Evolutionary conservation across 805 yeast genomes (phyloP), one percentile per base, ranked within the genome.

Genomic region (Hanseniaspora guilliermondii): DNA sequence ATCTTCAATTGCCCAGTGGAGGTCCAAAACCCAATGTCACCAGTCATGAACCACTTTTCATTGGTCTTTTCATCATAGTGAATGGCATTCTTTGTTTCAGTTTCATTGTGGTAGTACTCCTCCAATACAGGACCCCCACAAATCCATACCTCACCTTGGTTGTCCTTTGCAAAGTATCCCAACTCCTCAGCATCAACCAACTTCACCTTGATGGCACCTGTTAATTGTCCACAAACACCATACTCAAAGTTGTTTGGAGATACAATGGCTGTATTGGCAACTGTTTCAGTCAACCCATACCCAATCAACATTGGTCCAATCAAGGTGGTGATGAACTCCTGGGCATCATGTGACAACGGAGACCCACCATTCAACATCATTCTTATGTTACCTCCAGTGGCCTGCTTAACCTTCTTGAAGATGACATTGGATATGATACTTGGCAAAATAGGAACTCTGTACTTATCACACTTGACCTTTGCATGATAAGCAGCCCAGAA

Each of bases 21-120:
- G 42, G 89, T 77, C 95, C 96, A 87, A 73, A 87, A 88, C 65
- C 91, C 96, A 69, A 93, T 87, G 69, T 93, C 98, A 69, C 98
- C 98, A 35, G 97, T 93, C 66, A 74, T 77, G 75, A 93, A 93
- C 97, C 97, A 93, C 45, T 24, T 54, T 47, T 48, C 56, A 11
- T 53, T 48, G 12, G 56, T 39, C 36, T 49, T 41, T 9, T 47
- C 48, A 9, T 54, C 56, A 27, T 40, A 36, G 47, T 76, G 73
- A 63, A 85, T 80, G 0, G 94, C 86, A 19, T 69, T 79, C 47
- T 73, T 68, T 19, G 96, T 91, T 71, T 89, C 97, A 65, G 80
- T 74, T 56, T 79, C 82, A 68, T 91, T 89, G 68, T 81, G 78
- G 73, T 76, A 93, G 71, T 93, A 93, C 64, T 85, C 88, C 30